Evolutionary conservation across 2,329 filamentous ascomycete genomes (phyloP).

Genomic region (Purpureocillium takamizusanense): DNA sequence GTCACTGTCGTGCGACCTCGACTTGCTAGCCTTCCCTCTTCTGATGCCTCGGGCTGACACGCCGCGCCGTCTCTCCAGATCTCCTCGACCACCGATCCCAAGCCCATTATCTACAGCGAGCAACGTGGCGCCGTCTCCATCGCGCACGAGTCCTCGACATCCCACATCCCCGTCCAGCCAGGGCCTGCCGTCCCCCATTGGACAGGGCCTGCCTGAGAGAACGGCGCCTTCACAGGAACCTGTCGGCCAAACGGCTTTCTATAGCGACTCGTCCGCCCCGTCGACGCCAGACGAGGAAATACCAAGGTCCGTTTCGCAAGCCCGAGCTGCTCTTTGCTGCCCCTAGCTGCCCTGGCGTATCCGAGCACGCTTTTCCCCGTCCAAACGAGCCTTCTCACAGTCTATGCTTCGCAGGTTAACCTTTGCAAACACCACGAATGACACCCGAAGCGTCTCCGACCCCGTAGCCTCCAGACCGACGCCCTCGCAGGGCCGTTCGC

Average conservation of each 20-base stretch:
- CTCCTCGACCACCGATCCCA: conserved; percentile 35
- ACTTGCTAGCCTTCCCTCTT: background rate
- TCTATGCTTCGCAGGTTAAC: conserved; percentile 13
- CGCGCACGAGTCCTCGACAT: conserved; percentile 28
- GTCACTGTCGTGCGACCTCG: background rate
- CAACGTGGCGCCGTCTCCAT: conserved; percentile 30
- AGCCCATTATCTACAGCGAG: conserved; percentile 40
- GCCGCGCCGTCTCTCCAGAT: conserved; percentile 24
- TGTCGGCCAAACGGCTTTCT: conserved; percentile 21
- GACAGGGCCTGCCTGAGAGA: conserved; percentile 4
- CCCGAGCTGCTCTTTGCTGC: background rate
- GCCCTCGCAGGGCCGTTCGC: conserved; percentile 3
- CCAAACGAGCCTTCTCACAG: background rate
- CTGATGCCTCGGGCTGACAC: background rate
- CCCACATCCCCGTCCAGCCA: conserved; percentile 9
- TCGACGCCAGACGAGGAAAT: conserved; percentile 21
- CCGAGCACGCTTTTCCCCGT: no score
- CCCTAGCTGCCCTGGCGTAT: background rate
- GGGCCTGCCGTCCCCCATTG: conserved; percentile 15
- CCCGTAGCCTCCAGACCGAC: conserved; percentile 33
- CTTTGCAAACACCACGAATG: conserved; percentile 33
- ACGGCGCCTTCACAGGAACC: conserved; percentile 3
- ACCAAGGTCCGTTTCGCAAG: conserved; percentile 20
- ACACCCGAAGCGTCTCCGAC: conserved; percentile 34
- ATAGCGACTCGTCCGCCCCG: conserved; percentile 26